Percentiles rank a stretch among this genome's conserved stretches.
Evolutionary conservation across 1,139 yeast genomes (phyloP).

Genomic region (Taphrina betulina): DNA sequence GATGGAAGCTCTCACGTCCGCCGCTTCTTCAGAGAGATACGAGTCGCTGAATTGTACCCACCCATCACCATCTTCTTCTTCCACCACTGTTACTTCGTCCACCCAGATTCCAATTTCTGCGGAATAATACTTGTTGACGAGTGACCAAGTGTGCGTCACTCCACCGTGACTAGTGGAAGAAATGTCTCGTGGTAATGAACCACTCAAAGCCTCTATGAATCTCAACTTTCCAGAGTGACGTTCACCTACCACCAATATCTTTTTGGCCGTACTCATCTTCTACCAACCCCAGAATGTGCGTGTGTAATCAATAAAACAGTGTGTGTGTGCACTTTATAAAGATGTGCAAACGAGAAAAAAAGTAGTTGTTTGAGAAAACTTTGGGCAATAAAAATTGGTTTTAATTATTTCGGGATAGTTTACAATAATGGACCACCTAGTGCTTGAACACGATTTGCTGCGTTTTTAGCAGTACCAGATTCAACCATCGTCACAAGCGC

Average conservation of each 20-base stretch:
- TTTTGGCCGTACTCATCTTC: constrained; percentile 12
- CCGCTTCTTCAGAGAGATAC: constrained; percentile 34
- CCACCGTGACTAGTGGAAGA: constrained; percentile 33
- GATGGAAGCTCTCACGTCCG: constrained; percentile 29
- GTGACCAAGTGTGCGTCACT: constrained; percentile 26
- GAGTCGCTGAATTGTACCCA: constrained; percentile 2
- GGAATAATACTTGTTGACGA: constrained; percentile 32
- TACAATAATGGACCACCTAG: no score
- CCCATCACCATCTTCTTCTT: background rate
- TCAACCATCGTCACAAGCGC: no score
- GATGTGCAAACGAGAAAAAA: no score
- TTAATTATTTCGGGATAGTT: no score
- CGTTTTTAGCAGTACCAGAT: no score
- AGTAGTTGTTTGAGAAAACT: no score
- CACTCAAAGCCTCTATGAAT: constrained; percentile 31
- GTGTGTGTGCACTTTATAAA: no score
- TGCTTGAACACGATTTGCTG: no score
- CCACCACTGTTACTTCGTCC: constrained; percentile 33
- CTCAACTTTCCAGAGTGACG: constrained; percentile 30
- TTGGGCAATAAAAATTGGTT: no score
- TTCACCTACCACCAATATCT: constrained; percentile 23
- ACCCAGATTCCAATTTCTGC: constrained; percentile 34
- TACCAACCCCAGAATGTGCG: background rate
- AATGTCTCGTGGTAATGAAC: constrained; percentile 19
- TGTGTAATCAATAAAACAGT: no score